These are phyloP conservation scores for Baeospora myosura DNA, from an alignment of 1,284 basidiomycete genomes.

Conservation along the genomic window DNA sequence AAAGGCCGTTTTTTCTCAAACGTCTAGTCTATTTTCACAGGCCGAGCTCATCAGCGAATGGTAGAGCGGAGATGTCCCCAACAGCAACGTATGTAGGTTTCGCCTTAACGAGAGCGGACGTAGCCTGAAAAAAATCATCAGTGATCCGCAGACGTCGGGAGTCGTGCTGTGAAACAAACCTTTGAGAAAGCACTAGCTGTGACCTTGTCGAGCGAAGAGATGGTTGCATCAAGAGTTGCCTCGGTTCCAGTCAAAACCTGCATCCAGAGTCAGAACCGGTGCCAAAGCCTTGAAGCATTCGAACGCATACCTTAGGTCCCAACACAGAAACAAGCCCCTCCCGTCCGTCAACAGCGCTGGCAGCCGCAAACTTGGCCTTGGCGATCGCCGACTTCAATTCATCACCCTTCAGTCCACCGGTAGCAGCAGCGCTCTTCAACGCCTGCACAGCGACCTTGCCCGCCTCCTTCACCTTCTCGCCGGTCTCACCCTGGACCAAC, in stretches of 20 bases:
- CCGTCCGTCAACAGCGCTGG: slow-evolving; percentile 59
- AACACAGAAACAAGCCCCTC: slow-evolving; percentile 62
- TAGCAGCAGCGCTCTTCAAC: slow-evolving; percentile 50
- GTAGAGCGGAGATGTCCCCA: slow-evolving; percentile 70
- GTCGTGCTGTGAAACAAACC: slow-evolving; percentile 34
- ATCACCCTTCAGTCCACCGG: slow-evolving; percentile 52
- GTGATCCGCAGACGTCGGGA: slow-evolving; percentile 1
- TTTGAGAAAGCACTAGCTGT: slow-evolving; percentile 54
- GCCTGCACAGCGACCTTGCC: slow-evolving; percentile 60
- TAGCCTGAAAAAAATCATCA: slow-evolving; percentile 30
- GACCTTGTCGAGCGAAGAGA: slow-evolving; percentile 58
- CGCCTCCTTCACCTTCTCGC: slow-evolving; percentile 55
- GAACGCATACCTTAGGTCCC: slow-evolving; percentile 50
- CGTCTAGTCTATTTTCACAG: no score
- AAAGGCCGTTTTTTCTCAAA: no score
- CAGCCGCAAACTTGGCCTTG: slow-evolving; percentile 82
- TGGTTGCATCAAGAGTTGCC: slow-evolving; percentile 43
- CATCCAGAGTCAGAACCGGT: neutral
- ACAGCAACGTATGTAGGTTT: slow-evolving; percentile 85
- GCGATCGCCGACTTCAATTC: slow-evolving; percentile 75
- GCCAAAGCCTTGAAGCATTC: slow-evolving; percentile 6
- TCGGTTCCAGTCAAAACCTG: slow-evolving; percentile 56
- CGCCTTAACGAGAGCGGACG: slow-evolving; percentile 49
- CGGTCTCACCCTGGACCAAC: slow-evolving; percentile 57
- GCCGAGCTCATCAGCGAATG: slow-evolving; percentile 81